Evolutionary conservation across 2,329 filamentous ascomycete genomes (phyloP).

Genomic region (Hypoxylon sp.): DNA sequence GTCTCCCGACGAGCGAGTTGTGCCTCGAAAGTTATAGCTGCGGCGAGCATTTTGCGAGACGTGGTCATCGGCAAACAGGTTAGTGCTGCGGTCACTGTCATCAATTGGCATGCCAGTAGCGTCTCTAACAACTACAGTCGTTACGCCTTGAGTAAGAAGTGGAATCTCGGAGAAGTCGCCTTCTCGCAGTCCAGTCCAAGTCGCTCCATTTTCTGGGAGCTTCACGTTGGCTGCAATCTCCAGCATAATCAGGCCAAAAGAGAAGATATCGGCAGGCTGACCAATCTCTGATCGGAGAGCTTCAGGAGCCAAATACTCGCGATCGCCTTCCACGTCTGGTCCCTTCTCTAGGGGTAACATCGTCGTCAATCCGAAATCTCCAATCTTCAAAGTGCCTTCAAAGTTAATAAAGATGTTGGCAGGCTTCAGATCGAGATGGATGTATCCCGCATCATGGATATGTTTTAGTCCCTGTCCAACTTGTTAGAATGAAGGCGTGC

Average conservation of each 20-base stretch:
- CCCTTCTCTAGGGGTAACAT: slow-evolving; percentile 81
- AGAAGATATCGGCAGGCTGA: slow-evolving; percentile 93
- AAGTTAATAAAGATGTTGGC: slow-evolving; percentile 87
- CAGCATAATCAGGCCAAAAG: slow-evolving; percentile 92
- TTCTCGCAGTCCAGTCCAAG: slow-evolving; percentile 90
- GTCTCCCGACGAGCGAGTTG: slow-evolving; percentile 56
- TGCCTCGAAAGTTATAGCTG: slow-evolving; percentile 49
- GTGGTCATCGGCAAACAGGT: slow-evolving; percentile 53
- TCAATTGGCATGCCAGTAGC: slow-evolving; percentile 77
- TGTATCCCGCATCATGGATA: slow-evolving; percentile 89
- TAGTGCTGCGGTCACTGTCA: slow-evolving; percentile 58
- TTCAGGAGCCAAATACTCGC: slow-evolving; percentile 96
- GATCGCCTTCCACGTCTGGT: slow-evolving; percentile 93
- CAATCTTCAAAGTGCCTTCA: slow-evolving; percentile 86
- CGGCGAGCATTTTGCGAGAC: slow-evolving; percentile 41
- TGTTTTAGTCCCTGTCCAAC: slow-evolving; percentile 81
- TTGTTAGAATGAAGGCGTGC: slow-evolving; percentile 51
- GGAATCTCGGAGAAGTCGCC: slow-evolving; percentile 92
- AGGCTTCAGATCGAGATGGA: slow-evolving; percentile 88
- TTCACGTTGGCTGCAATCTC: slow-evolving; percentile 96
- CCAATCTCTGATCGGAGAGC: slow-evolving; percentile 89
- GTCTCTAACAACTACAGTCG: slow-evolving; percentile 80
- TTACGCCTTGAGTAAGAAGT: slow-evolving; percentile 83
- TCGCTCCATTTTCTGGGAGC: slow-evolving; percentile 91
- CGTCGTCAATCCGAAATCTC: slow-evolving; percentile 87